Evolutionary conservation across 495 filamentous ascomycete genomes (phyloP).

Genomic region (Tuber microsphaerosporum): DNA sequence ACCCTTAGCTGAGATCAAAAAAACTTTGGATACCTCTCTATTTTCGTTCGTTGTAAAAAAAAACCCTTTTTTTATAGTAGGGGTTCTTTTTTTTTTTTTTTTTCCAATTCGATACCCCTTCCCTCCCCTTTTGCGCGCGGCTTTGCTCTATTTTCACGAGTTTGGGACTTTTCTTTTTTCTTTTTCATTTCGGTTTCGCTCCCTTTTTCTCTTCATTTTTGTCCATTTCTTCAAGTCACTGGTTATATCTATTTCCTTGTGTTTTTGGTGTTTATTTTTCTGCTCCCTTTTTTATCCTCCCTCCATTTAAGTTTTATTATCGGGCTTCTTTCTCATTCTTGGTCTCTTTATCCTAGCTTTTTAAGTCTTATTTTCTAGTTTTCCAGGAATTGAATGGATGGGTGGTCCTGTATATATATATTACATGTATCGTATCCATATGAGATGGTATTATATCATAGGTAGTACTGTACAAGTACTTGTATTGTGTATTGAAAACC

Average conservation of each 20-base stretch:
- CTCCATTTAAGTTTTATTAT: background rate
- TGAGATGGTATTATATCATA: background rate
- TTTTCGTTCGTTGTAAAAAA: constrained; percentile 29
- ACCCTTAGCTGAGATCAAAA: constrained; percentile 20
- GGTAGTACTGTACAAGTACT: background rate
- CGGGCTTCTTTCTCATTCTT: background rate
- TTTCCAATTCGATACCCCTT: background rate
- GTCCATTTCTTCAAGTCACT: background rate
- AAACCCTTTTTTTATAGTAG: constrained; percentile 21
- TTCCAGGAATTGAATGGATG: background rate
- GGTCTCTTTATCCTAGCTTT: background rate
- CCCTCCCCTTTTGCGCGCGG: background rate
- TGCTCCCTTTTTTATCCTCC: background rate
- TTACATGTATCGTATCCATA: background rate
- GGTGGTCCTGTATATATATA: background rate
- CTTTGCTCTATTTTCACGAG: background rate
- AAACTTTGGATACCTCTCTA: constrained; percentile 8
- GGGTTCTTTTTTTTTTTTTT: background rate
- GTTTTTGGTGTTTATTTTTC: background rate
- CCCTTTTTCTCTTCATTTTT: background rate
- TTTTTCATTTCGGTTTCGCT: too few species aligned
- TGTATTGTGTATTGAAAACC: background rate
- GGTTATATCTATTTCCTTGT: background rate
- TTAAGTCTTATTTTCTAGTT: constrained; percentile 14
- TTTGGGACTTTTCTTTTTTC: background rate